Conservation (phyloP, 2,329 filamentous ascomycete genomes). For the Diaporthe velutina region DNA sequence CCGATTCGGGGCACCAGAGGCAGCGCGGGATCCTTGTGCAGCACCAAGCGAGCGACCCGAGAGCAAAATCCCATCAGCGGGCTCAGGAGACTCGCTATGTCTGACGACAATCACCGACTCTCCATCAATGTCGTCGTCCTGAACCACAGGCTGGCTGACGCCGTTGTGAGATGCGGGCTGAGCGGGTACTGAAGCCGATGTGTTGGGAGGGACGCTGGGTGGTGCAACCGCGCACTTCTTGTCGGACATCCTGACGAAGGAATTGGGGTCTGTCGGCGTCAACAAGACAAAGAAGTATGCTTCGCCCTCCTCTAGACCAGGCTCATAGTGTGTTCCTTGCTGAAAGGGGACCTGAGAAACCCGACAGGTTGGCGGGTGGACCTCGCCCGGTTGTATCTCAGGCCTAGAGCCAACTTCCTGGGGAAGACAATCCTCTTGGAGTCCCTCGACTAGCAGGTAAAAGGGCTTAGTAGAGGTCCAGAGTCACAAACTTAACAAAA, state of each 20-base stretch:
- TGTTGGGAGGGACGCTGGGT: neutral
- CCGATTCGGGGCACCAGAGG: neutral
- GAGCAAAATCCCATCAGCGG: neutral
- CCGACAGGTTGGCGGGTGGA: neutral
- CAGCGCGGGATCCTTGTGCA: neutral
- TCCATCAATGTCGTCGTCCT: neutral
- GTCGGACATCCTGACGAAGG: neutral
- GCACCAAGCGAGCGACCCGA: neutral
- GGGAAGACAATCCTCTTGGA: neutral
- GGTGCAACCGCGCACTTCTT: neutral
- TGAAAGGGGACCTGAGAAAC: too few species aligned
- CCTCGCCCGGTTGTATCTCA: neutral
- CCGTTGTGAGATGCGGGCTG: neutral
- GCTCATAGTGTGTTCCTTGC: neutral
- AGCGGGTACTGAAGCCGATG: neutral
- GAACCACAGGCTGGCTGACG: neutral
- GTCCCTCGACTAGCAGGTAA: neutral
- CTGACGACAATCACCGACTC: neutral
- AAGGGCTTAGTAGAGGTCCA: neutral
- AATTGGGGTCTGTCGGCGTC: neutral
- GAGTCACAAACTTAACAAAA: neutral
- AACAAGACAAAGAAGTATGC: neutral
- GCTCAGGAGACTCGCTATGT: neutral
- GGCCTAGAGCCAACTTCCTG: neutral
- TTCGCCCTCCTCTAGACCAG: neutral